A percentile compares a stretch with the other conserved stretches of the same genome.
These are phyloP conservation scores for Effrenium voratum DNA, from an alignment of 73 alveolate species.

Conservation along the genomic window DNA sequence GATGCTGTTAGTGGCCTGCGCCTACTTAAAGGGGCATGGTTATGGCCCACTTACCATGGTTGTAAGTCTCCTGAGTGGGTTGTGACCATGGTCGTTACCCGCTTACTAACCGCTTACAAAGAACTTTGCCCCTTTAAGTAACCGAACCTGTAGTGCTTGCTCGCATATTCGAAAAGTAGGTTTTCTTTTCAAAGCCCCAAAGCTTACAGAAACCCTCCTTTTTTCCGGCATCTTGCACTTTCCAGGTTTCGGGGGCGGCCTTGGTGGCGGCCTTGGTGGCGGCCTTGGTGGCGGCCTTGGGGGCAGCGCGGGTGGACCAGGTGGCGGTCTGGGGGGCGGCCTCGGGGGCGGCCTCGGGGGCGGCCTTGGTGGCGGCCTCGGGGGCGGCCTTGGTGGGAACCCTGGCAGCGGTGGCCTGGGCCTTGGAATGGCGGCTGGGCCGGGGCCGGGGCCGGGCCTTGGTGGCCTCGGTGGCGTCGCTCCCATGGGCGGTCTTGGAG, in stretches of 20 bases:
- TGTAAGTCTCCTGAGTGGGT: too few species aligned
- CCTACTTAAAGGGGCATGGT: too few species aligned
- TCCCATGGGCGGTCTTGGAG: not conserved
- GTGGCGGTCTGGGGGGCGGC: slow-evolving; percentile 31
- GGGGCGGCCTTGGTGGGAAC: not conserved
- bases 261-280: slow-evolving; percentile 48
- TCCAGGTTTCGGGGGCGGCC: slow-evolving; percentile 32
- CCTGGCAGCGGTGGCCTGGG: slow-evolving; percentile 12
- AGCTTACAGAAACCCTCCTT: too few species aligned
- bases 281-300: not conserved
- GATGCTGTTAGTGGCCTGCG: too few species aligned
- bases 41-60: too few species aligned
- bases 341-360: slow-evolving; percentile 39
- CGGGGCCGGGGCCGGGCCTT: not conserved
- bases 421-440: not conserved
- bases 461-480: slow-evolving; percentile 12
- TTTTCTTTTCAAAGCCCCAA: too few species aligned
- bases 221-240: too few species aligned
- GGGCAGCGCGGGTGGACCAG: not conserved
- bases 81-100: too few species aligned
- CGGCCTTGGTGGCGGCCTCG: slow-evolving; percentile 15
- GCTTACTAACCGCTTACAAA: too few species aligned
- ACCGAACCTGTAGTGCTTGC: too few species aligned
- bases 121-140: too few species aligned
- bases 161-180: too few species aligned